Evolutionary conservation across 495 filamentous ascomycete genomes (phyloP).

Genomic region (Pseudomonodictys pantanalensis): DNA sequence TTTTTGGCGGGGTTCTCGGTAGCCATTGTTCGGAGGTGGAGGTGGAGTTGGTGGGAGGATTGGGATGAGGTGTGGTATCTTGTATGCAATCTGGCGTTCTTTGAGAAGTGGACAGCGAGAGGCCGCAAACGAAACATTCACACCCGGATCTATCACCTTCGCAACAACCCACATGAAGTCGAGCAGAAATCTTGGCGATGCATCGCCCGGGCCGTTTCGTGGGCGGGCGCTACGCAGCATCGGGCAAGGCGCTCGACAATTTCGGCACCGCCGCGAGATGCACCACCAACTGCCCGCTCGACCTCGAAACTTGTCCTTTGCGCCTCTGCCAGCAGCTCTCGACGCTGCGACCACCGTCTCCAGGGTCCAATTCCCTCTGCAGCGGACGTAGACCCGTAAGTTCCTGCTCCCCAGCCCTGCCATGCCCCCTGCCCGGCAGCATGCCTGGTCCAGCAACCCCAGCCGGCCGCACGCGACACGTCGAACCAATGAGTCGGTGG

Average conservation of each 20-base stretch:
- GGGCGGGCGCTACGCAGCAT: slow-evolving; percentile 6
- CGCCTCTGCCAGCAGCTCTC: neutral
- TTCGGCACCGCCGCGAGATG: neutral
- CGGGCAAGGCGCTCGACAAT: slow-evolving; percentile 2
- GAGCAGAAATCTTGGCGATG: neutral
- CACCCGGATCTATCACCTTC: neutral
- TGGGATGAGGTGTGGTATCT: neutral
- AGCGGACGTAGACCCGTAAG: neutral
- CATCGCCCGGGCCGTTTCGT: slow-evolving; percentile 14
- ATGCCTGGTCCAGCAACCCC: slow-evolving; percentile 11
- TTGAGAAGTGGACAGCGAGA: slow-evolving; percentile 1
- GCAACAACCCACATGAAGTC: too few relatives aligned
- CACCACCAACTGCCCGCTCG: neutral
- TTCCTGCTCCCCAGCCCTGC: neutral
- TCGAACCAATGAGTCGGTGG: slow-evolving; percentile 17
- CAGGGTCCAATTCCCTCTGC: neutral
- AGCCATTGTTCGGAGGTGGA: slow-evolving; percentile 10
- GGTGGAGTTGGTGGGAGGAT: neutral
- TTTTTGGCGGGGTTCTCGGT: slow-evolving; percentile 39
- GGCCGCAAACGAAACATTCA: slow-evolving; percentile 27
- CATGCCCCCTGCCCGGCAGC: slow-evolving; percentile 4
- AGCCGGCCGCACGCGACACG: slow-evolving; percentile 31
- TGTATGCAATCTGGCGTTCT: neutral
- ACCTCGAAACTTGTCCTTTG: slow-evolving; percentile 19
- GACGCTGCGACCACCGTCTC: neutral